Percentiles rank a stretch among this genome's conserved stretches.
These are phyloP conservation scores for Backusella parvicylindrica DNA, from an alignment of 192 early-diverging fungal species.

Conservation along the genomic window DNA sequence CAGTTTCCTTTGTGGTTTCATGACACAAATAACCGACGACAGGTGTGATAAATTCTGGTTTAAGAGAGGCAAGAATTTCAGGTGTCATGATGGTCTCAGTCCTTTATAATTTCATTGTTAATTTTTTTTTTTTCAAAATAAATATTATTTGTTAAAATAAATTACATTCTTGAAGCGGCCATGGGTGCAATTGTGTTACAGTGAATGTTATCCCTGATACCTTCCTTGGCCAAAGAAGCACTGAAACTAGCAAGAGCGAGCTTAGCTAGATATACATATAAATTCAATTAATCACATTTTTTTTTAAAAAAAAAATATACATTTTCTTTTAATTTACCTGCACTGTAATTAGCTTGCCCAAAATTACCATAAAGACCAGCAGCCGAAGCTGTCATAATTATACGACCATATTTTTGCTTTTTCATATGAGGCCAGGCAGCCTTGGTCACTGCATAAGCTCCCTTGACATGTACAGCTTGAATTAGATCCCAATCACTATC, in stretches of 20 bases:
- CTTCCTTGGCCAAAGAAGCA: slow-evolving; percentile 89
- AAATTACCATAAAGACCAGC: slow-evolving; percentile 99
- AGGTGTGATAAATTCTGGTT: slow-evolving; percentile 96
- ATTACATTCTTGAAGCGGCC: slow-evolving; percentile 94
- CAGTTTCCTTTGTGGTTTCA: slow-evolving; percentile 77
- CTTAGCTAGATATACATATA: slow-evolving; percentile 68
- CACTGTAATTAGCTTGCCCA: slow-evolving; percentile 82
- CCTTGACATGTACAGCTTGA: slow-evolving; percentile 87
- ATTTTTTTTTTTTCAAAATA: not conserved
- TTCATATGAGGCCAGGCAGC: slow-evolving; percentile 95
- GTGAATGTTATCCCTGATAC: slow-evolving; percentile 89
- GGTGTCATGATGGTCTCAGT: slow-evolving; percentile 95
- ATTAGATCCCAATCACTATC: slow-evolving; percentile 97
- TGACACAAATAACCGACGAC: slow-evolving; percentile 91
- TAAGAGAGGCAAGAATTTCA: slow-evolving; percentile 91
- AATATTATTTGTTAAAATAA: not conserved
- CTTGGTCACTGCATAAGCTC: slow-evolving; percentile 92
- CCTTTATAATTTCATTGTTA: too few species aligned
- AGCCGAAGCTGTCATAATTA: slow-evolving; percentile 92
- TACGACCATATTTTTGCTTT: slow-evolving; percentile 88
- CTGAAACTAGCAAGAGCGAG: slow-evolving; percentile 89
- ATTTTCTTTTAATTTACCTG: slow-evolving; percentile 42
- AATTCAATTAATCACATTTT: not conserved
- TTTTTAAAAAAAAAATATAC: not conserved
- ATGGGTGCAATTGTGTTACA: slow-evolving; percentile 94